Evolutionary conservation across 441 rosid genomes (phyloP), one percentile per base, ranked within the genome.

Genomic region (Gossypium davidsonii): DNA sequence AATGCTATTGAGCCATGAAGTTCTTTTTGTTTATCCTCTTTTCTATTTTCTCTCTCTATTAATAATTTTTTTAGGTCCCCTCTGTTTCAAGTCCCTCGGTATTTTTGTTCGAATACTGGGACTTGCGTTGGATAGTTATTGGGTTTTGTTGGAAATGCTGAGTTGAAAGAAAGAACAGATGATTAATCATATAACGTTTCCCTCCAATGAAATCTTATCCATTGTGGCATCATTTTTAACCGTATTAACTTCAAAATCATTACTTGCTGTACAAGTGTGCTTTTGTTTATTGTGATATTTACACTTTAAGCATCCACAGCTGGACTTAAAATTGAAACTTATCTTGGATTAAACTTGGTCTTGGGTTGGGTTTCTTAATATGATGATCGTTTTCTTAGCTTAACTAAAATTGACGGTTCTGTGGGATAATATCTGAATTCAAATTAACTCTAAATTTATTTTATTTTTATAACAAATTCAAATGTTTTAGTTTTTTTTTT

Each of bases 1-100:
- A 84, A 81, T 15, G 79, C 83, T 1, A 79, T 84, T 12, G 91
- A 89, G 77, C 79, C 85, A 67, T 58, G 63, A 58, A 58, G 37
- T 58, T 58, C 17, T 10, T 18, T 53, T 25, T 34, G 39, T 34
- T 6, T 34, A 34, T 34, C 39, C 39, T 34, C 9, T 0, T 56
- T 56, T 25, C 63, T 25, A 34, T 12, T 58, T 2, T 20, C 21
- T 58, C 63, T 58, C 31, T 58, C 63, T 23, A 48, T 8, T 25
- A 20, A 9, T 56, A 25, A 9, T 56, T 20, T 56, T 21, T 56
- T 18, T 9, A 18, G 31, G 61, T 56, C 15, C 10, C 10, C 31
- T 56, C 61, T 4, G 28, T 10, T 56, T 56, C 31, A 18, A 56
- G 61, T 1, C 28, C 31, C 4, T 56, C 61, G 6, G 15, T 11